These are phyloP conservation scores for Kwoniella sp. DNA, from an alignment of 768 basidiomycete genomes.

Conservation along the genomic window DNA sequence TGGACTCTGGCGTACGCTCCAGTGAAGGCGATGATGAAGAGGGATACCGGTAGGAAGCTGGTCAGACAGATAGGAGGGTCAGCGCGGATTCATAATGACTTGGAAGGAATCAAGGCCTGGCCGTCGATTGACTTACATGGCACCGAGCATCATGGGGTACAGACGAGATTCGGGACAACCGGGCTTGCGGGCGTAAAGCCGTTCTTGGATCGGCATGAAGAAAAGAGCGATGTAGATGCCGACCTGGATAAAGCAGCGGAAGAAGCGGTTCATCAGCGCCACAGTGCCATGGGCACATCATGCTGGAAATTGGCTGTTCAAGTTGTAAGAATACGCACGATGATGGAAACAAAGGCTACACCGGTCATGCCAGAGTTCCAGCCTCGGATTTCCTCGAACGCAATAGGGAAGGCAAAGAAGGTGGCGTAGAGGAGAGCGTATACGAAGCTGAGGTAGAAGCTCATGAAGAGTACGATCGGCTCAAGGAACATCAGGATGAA, in stretches of 20 bases:
- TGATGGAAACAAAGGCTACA: slow-evolving; percentile 36
- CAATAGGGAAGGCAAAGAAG: slow-evolving; percentile 46
- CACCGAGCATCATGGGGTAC: slow-evolving; percentile 48
- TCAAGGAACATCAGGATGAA: slow-evolving; percentile 58
- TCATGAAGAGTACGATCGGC: slow-evolving; percentile 42
- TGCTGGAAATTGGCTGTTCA: background rate
- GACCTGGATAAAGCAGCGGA: too few relatives aligned
- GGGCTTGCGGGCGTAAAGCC: slow-evolving; percentile 32
- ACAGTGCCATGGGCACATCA: background rate
- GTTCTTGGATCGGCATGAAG: slow-evolving; percentile 41
- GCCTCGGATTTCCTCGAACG: slow-evolving; percentile 37
- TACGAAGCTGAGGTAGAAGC: slow-evolving; percentile 42
- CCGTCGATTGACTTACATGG: slow-evolving; percentile 18
- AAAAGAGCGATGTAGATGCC: slow-evolving; percentile 34
- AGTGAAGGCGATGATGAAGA: slow-evolving; percentile 73
- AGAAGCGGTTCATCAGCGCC: too few relatives aligned
- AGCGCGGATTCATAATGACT: background rate
- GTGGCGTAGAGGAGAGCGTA: slow-evolving; percentile 45
- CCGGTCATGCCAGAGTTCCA: slow-evolving; percentile 38
- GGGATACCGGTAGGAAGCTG: slow-evolving; percentile 65
- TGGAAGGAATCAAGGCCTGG: too few relatives aligned
- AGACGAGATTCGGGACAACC: slow-evolving; percentile 40
- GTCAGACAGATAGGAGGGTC: background rate
- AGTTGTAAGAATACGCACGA: slow-evolving; percentile 28
- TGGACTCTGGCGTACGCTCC: slow-evolving; percentile 62